Base-by-base conservation (phyloP, 202 grass and related monocot species). In the Tripidium arundinaceum region DNA sequence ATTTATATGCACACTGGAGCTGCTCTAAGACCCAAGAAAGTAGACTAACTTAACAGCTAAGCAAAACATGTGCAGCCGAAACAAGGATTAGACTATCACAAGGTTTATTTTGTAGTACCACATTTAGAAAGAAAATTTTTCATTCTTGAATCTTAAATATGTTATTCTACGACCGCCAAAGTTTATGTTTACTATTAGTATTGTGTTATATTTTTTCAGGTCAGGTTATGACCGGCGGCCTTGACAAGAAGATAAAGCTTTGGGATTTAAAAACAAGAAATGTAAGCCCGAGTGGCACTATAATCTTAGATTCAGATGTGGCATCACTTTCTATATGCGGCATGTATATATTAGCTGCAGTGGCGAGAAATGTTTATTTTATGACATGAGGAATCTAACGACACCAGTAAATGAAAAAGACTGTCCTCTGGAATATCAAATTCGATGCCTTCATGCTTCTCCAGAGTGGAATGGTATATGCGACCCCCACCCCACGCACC, bases 301-400 rank as follows among this genome's bases (percentile, higher is more conserved):
- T 75, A 62, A 69, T 11, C 5, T 78, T 88, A 27, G 39, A 83
- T 74, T 95, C 82, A 79, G 65, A 88, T 72, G 76, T 86, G 47
- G 65, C 49, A 69, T 92, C 93, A 59, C 78, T 95, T 83, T 90
- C 90, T 76, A 29, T 95, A 9, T 90, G 87, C 1, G 72, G 80
- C 37, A 73, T 83, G 55, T 86, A 90, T 84, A 69, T 92, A 90
- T 72, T 90, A 75, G 87, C 62, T 0, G 76, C 90, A 76, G 77
- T 72, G 86, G 79, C 70, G 12, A 90, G 27, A 78, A 62, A 79
- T 83, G 80, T 95, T 55, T 76, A 83, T 52, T 18, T 37, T 91
- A 92, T 81, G 93, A 92, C 69, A 62, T 86, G 80, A 83, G 93
- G 55, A 92, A 92, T 67, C 66, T 95, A 55, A 79, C 63, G 26